phyloP scores from a whole-genome alignment of 2,329 filamentous ascomycete species.

The Fusarium zealandicum region DNA sequence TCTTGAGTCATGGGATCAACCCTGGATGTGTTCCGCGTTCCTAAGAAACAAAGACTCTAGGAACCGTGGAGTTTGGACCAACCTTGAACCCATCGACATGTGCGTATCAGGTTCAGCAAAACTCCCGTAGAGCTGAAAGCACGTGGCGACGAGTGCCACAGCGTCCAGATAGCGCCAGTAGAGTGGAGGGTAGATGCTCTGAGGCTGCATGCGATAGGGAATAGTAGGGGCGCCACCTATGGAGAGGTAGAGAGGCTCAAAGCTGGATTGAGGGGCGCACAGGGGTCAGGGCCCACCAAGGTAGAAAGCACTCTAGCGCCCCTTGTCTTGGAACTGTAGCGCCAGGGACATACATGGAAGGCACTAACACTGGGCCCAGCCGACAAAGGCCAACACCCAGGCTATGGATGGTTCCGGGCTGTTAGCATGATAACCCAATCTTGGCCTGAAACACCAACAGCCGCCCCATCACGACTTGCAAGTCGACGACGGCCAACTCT shows the following conservation, averaged over 20 bases:
- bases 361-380: slow-evolving; percentile 6
- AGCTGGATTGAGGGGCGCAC: not conserved
- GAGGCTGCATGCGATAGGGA: slow-evolving; percentile 8
- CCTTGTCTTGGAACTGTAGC: slow-evolving; percentile 13
- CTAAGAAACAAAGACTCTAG: slow-evolving; percentile 2
- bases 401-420: slow-evolving; percentile 8
- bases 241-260: no score
- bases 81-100: not conserved
- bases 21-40: not conserved
- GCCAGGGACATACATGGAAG: slow-evolving; percentile 27
- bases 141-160: slow-evolving; percentile 15
- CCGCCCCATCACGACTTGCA: slow-evolving; percentile 32
- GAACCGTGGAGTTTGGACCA: not conserved
- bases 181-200: slow-evolving; percentile 13
- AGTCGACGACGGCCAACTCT: slow-evolving; percentile 25
- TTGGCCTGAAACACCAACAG: slow-evolving; percentile 41
- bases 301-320: slow-evolving; percentile 3
- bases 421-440: slow-evolving; percentile 38
- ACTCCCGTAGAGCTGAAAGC: slow-evolving; percentile 8
- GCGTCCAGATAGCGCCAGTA: slow-evolving; percentile 14
- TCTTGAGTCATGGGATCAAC: slow-evolving; percentile 6
- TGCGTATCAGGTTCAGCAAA: slow-evolving; percentile 30
- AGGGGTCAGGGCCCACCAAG: not conserved
- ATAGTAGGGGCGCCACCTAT: not conserved
- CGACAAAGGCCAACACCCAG: not conserved